Evolutionary conservation across 441 rosid species (phyloP).

Genomic region (Melastoma candidum): DNA sequence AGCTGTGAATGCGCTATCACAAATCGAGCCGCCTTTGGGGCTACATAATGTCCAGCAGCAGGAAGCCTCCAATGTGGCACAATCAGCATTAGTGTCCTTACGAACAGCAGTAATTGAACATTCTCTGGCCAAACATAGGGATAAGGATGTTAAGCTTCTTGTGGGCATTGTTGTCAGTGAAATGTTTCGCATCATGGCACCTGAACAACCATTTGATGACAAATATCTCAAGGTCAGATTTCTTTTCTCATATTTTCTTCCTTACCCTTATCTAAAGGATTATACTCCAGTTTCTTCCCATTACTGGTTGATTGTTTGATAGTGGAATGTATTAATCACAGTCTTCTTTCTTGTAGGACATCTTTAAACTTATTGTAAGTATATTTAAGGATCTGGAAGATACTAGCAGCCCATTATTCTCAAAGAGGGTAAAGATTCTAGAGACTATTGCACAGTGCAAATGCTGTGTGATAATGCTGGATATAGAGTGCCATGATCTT

Average conservation of each 20-base stretch:
- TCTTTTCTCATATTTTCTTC: slow-evolving; percentile 4
- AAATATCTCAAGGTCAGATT: slow-evolving; percentile 49
- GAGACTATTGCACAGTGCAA: slow-evolving; percentile 69
- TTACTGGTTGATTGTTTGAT: no score
- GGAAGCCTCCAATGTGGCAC: slow-evolving; percentile 24
- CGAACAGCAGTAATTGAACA: slow-evolving; percentile 50
- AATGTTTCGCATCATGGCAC: slow-evolving; percentile 70
- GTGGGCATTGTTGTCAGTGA: slow-evolving; percentile 69
- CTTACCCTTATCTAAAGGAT: background rate
- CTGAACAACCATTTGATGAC: slow-evolving; percentile 75
- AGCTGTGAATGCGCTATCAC: slow-evolving; percentile 49
- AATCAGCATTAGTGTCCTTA: slow-evolving; percentile 40
- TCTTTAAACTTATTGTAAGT: slow-evolving; percentile 53
- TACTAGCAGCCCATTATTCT: slow-evolving; percentile 52
- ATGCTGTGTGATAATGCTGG: slow-evolving; percentile 75
- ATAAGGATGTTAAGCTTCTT: slow-evolving; percentile 67
- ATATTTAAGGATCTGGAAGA: slow-evolving; percentile 63
- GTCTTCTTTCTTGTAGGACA: slow-evolving; percentile 34
- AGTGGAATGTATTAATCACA: background rate
- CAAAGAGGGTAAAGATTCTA: slow-evolving; percentile 71
- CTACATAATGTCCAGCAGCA: slow-evolving; percentile 27
- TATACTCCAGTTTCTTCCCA: no score
- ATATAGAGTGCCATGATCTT: slow-evolving; percentile 53
- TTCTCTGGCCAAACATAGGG: slow-evolving; percentile 46
- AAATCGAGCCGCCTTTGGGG: slow-evolving; percentile 56